These are phyloP conservation scores for Candida tetrigidarum DNA, from an alignment of 1,139 yeast species.

Conservation along the genomic window DNA sequence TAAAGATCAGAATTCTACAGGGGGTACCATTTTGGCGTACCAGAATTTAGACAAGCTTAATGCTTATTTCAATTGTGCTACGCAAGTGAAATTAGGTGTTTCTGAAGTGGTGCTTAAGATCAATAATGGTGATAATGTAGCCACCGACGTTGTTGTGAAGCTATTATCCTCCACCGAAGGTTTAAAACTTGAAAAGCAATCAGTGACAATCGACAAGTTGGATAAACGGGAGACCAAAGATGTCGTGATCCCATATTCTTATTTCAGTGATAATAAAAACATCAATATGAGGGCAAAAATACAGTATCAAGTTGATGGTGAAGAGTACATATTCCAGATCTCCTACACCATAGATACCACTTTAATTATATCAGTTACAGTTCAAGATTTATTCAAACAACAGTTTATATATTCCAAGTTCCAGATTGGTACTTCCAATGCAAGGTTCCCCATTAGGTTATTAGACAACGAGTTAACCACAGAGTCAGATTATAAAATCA, in stretches of 20 bases:
- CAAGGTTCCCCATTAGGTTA: slow-evolving; percentile 58
- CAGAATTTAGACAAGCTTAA: slow-evolving; percentile 26
- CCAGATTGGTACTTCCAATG: slow-evolving; percentile 62
- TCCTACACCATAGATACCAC: slow-evolving; percentile 50
- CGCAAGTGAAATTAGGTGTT: slow-evolving; percentile 25
- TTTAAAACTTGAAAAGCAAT: slow-evolving; percentile 18
- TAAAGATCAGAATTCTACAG: background rate
- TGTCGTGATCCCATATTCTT: slow-evolving; percentile 27
- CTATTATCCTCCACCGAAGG: slow-evolving; percentile 24
- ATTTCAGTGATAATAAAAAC: slow-evolving; percentile 29
- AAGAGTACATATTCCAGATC: slow-evolving; percentile 25
- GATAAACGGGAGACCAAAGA: slow-evolving; percentile 19
- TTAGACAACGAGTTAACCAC: slow-evolving; percentile 45
- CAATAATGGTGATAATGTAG: slow-evolving; percentile 22
- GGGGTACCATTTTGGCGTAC: slow-evolving; percentile 9
- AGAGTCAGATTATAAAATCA: slow-evolving; percentile 40
- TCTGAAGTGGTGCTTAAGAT: slow-evolving; percentile 25
- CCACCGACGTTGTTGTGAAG: slow-evolving; percentile 20
- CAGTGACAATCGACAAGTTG: slow-evolving; percentile 24
- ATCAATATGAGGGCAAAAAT: slow-evolving; percentile 35
- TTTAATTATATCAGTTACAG: slow-evolving; percentile 67
- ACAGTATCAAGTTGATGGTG: slow-evolving; percentile 29
- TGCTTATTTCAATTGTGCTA: slow-evolving; percentile 25
- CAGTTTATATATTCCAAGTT: slow-evolving; percentile 65
- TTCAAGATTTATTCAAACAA: slow-evolving; percentile 71